A percentile compares a stretch with the other conserved stretches of the same genome.
phyloP scores from a whole-genome alignment of 2,329 filamentous ascomycete species.

The Dendryphion nanum region DNA sequence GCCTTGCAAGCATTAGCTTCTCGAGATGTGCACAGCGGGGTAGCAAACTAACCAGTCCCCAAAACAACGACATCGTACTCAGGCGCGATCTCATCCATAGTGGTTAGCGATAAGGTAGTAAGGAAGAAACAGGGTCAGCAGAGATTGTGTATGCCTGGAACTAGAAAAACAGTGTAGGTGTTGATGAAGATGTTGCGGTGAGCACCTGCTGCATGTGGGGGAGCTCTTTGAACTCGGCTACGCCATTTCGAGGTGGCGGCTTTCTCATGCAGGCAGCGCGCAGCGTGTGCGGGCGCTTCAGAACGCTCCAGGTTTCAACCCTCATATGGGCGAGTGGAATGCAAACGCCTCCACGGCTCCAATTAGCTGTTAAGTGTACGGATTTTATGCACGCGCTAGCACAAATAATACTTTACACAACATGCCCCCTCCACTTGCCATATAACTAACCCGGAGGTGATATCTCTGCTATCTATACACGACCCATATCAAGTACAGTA shows the following conservation, averaged over 20 bases:
- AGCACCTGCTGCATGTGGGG: constrained; percentile 16
- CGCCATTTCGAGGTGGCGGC: constrained; percentile 18
- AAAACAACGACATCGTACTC: constrained; percentile 99
- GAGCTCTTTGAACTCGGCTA: constrained; percentile 30
- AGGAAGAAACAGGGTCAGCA: constrained; percentile 1
- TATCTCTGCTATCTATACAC: too few species aligned
- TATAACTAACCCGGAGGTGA: too few species aligned
- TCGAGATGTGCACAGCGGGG: constrained; percentile 36
- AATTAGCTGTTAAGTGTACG: too few species aligned
- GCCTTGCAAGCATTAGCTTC: constrained; percentile 55
- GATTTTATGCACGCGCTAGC: too few species aligned
- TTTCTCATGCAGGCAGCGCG: constrained; percentile 12
- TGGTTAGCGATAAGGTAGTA: constrained; percentile 28
- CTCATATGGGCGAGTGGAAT: constrained; percentile 1
- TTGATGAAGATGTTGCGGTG: constrained; percentile 14
- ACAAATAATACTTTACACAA: too few species aligned
- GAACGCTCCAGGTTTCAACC: constrained; percentile 8
- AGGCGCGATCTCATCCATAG: constrained; percentile 96
- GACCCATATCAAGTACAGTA: too few species aligned
- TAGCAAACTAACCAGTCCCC: constrained; percentile 75
- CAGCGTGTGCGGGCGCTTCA: not conserved
- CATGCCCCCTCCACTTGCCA: too few species aligned
- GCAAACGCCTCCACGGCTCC: too few species aligned
- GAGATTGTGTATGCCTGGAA: not conserved
- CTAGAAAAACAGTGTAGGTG: constrained; percentile 1